A percentile compares a stretch with the other conserved stretches of the same genome.
These are phyloP conservation scores for Neurospora terricola DNA, from an alignment of 495 filamentous ascomycete genomes.

Conservation along the genomic window DNA sequence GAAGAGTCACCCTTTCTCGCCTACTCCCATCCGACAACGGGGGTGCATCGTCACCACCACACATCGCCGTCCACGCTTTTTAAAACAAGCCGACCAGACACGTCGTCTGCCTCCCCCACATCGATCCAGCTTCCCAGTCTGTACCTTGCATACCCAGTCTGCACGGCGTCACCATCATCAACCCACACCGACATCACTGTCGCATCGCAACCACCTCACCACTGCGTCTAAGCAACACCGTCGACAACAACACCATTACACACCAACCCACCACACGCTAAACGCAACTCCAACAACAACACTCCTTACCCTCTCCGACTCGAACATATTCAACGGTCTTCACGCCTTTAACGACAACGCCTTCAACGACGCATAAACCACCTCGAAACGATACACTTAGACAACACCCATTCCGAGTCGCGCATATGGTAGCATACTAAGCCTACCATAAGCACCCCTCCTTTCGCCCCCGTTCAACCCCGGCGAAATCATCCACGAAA, in stretches of 20 bases:
- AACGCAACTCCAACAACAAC: neutral
- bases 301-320: conserved; percentile 2
- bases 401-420: conserved; percentile 6
- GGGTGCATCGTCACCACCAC: conserved; percentile 5
- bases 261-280: neutral
- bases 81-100: neutral
- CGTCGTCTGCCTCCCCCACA: neutral
- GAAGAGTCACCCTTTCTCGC: conserved; percentile 27
- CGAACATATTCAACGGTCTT: neutral
- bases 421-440: conserved; percentile 24
- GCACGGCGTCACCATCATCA: conserved; percentile 5
- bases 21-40: conserved; percentile 7
- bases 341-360: neutral
- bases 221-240: neutral
- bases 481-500: conserved; percentile 32
- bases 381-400: neutral
- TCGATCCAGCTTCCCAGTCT: conserved; percentile 9
- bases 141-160: conserved; percentile 13
- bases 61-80: neutral
- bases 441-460: conserved; percentile 27
- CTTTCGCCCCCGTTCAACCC: conserved; percentile 12
- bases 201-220: conserved; percentile 3
- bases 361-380: neutral
- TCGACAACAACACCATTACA: conserved; percentile 2
- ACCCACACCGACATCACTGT: neutral